Percentiles rank a stretch among this genome's conserved stretches.
phyloP scores from a whole-genome alignment of 2,329 filamentous ascomycete genomes.

The Ophiostoma ips region DNA sequence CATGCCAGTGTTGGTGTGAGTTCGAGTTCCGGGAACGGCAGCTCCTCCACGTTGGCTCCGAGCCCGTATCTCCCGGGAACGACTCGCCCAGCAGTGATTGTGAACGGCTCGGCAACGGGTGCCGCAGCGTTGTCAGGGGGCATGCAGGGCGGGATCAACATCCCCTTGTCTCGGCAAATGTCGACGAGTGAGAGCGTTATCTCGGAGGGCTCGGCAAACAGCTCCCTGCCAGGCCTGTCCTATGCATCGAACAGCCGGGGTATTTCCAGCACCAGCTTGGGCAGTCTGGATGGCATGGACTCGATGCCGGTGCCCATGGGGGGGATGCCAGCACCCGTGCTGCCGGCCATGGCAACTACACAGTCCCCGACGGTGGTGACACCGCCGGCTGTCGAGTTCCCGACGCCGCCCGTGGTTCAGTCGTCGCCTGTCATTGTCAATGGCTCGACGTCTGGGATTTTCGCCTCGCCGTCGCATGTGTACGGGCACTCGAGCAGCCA shows the following conservation, averaged over 20 bases:
- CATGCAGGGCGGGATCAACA: not conserved
- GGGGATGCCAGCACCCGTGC: conserved; percentile 1
- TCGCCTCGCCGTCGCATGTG: not conserved
- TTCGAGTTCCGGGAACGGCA: conserved; percentile 18
- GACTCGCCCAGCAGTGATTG: conserved; percentile 12
- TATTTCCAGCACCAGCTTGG: conserved; percentile 3
- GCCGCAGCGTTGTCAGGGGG: conserved; percentile 10
- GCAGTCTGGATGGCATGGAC: not conserved
- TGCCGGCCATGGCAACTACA: not conserved
- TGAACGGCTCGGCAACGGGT: conserved; percentile 22
- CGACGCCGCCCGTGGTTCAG: conserved; percentile 12
- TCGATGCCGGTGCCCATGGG: not conserved
- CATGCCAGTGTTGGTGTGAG: conserved; percentile 23
- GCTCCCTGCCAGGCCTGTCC: conserved; percentile 13
- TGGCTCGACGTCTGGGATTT: conserved; percentile 22
- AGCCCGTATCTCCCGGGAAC: conserved; percentile 24
- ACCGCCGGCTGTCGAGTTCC: conserved; percentile 14
- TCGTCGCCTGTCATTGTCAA: conserved; percentile 40
- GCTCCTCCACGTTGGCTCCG: conserved; percentile 27
- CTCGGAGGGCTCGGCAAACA: conserved; percentile 15
- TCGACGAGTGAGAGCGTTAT: conserved; percentile 17
- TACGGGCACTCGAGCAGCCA: not conserved
- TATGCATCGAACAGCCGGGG: conserved; percentile 23
- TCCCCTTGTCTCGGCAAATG: conserved; percentile 12
- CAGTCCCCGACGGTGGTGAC: conserved; percentile 11